These are phyloP conservation scores for Auricularia sp. DNA, from an alignment of 768 basidiomycete genomes.

Conservation along the genomic window DNA sequence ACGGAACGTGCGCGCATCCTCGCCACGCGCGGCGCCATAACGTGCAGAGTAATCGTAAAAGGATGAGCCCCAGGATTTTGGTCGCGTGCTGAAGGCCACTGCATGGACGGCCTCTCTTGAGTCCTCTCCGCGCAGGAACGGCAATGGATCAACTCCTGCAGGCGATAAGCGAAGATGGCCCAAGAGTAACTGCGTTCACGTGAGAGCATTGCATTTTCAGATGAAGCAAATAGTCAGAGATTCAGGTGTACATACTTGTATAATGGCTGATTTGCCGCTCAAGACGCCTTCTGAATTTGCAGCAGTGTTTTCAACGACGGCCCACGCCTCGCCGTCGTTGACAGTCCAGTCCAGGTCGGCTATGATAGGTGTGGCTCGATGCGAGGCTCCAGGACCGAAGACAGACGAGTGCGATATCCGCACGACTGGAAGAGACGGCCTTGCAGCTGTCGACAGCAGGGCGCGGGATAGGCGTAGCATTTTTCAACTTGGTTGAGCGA, in stretches of 20 bases:
- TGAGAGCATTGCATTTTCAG: neutral
- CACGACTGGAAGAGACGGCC: slow-evolving; percentile 1
- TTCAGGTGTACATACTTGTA: slow-evolving; percentile 41
- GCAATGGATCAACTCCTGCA: slow-evolving; percentile 67
- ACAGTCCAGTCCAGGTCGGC: slow-evolving; percentile 49
- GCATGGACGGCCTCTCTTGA: slow-evolving; percentile 40
- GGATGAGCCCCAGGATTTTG: slow-evolving; percentile 45
- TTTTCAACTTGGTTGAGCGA: neutral
- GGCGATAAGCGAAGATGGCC: slow-evolving; percentile 66
- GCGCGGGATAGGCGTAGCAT: neutral
- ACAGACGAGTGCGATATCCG: slow-evolving; percentile 7
- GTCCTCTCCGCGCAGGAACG: slow-evolving; percentile 35
- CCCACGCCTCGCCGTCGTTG: slow-evolving; percentile 60
- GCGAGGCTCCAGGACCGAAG: slow-evolving; percentile 15
- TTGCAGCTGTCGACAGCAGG: neutral
- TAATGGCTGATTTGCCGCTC: slow-evolving; percentile 45
- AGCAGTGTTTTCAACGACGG: slow-evolving; percentile 51
- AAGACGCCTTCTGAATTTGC: slow-evolving; percentile 16
- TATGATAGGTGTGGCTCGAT: slow-evolving; percentile 35
- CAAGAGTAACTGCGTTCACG: slow-evolving; percentile 30
- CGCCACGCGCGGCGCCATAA: slow-evolving; percentile 81
- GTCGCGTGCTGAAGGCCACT: slow-evolving; percentile 60
- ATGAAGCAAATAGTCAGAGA: too few species aligned
- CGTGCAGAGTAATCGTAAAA: slow-evolving; percentile 92
- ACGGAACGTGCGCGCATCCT: slow-evolving; percentile 67